Conservation (phyloP, 2,329 filamentous ascomycete species). For the Ophiocordyceps robertsii region DNA sequence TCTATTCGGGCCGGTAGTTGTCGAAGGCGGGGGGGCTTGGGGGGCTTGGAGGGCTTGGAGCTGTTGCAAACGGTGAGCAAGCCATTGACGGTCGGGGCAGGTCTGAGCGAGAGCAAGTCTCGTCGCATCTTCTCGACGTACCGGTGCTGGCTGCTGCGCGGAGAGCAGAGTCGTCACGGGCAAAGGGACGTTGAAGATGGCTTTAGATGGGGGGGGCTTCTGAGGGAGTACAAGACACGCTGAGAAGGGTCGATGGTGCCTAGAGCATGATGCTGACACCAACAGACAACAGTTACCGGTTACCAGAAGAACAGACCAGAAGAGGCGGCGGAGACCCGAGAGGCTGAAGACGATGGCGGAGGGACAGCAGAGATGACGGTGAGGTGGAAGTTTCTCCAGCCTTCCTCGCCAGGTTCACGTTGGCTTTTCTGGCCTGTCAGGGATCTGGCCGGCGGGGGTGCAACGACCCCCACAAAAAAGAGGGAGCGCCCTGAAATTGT, state of each 20-base stretch:
- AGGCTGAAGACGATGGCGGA: conserved; percentile 11
- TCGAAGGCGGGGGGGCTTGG: neutral
- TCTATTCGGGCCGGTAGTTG: neutral
- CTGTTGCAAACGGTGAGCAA: no score
- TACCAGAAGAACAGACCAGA: conserved; percentile 27
- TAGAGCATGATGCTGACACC: conserved; percentile 26
- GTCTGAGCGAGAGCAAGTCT: no score
- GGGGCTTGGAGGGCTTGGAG: neutral
- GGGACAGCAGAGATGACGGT: conserved; percentile 18
- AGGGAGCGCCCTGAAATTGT: no score
- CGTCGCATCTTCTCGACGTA: neutral
- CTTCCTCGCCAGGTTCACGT: conserved; percentile 6
- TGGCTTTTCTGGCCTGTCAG: conserved; percentile 1
- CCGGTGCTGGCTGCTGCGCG: neutral
- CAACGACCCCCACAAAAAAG: no score
- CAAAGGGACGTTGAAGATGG: neutral
- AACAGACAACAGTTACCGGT: conserved; percentile 21
- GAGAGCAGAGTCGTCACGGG: neutral
- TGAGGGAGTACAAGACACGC: neutral
- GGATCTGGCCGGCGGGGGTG: neutral
- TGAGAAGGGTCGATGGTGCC: conserved; percentile 13
- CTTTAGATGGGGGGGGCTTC: neutral
- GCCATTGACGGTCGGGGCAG: no score
- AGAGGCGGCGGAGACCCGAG: conserved; percentile 19
- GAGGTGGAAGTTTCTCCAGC: conserved; percentile 28